A percentile compares a stretch with the other conserved stretches of the same genome.
These are phyloP conservation scores for Yarrowia alimentaria DNA, from an alignment of 805 yeast genomes.

Conservation along the genomic window DNA sequence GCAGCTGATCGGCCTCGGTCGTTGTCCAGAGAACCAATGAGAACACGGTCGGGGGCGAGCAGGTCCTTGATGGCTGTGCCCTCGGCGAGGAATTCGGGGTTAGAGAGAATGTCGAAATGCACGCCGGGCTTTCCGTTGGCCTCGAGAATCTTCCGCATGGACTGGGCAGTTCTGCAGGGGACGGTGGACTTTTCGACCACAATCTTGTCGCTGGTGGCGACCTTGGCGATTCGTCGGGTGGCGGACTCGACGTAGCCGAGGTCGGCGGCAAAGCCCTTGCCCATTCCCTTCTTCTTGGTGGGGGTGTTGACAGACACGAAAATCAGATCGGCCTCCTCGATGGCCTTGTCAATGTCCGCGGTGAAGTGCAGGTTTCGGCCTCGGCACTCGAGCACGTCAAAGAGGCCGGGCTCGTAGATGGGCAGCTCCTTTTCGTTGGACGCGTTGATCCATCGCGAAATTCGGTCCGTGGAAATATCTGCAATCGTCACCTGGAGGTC, in stretches of 20 bases:
- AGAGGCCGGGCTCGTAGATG: slow-evolving; percentile 39
- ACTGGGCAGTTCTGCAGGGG: slow-evolving; percentile 38
- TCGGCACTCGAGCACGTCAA: slow-evolving; percentile 34
- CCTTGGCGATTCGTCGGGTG: slow-evolving; percentile 37
- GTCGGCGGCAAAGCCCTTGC: slow-evolving; percentile 38
- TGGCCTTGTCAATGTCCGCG: slow-evolving; percentile 37
- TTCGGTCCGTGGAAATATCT: slow-evolving; percentile 36
- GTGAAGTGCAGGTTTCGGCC: slow-evolving; percentile 37
- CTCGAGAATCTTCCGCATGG: slow-evolving; percentile 36
- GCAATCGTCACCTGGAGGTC: slow-evolving; percentile 37
- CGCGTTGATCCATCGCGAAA: slow-evolving; percentile 35
- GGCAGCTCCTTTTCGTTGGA: slow-evolving; percentile 36
- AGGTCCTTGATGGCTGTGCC: slow-evolving; percentile 38
- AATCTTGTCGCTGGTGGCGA: slow-evolving; percentile 36
- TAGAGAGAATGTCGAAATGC: slow-evolving; percentile 37
- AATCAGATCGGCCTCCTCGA: slow-evolving; percentile 37
- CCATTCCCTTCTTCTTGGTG: slow-evolving; percentile 38
- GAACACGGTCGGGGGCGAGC: slow-evolving; percentile 37
- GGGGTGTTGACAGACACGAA: slow-evolving; percentile 40
- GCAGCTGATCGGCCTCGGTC: slow-evolving; percentile 36
- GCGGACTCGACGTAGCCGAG: slow-evolving; percentile 37
- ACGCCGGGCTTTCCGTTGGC: slow-evolving; percentile 38
- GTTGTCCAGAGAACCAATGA: slow-evolving; percentile 37
- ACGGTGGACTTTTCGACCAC: slow-evolving; percentile 39
- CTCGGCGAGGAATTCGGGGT: slow-evolving; percentile 39